phyloP scores from a whole-genome alignment of 2,329 filamentous ascomycete genomes.

The Colletotrichum cereale region DNA sequence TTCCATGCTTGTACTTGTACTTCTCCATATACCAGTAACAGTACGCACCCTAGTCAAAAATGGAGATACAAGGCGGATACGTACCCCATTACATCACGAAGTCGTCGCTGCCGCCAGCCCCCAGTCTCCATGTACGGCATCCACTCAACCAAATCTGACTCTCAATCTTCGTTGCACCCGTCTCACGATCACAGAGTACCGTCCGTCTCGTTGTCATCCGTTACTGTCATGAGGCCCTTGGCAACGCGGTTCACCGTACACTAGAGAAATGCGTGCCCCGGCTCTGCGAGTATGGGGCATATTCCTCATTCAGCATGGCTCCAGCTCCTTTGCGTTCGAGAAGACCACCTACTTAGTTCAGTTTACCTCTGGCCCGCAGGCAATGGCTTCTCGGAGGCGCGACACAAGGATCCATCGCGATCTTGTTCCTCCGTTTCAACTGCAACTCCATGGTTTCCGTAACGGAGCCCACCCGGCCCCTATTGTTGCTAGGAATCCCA shows the following conservation, averaged over 20 bases:
- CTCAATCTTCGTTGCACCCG: conserved; percentile 7
- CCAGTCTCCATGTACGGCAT: neutral
- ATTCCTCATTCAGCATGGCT: neutral
- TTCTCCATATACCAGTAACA: no score
- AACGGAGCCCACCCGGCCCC: conserved; percentile 15
- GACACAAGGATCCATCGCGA: conserved; percentile 7
- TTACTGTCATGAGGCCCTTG: neutral
- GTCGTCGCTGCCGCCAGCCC: conserved; percentile 1
- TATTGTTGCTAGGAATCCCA: conserved; percentile 22
- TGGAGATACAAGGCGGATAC: conserved; percentile 5
- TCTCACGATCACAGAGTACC: neutral
- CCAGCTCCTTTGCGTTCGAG: neutral
- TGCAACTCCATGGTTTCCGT: conserved; percentile 17
- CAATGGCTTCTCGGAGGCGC: neutral
- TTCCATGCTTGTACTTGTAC: neutral
- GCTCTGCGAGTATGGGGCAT: neutral
- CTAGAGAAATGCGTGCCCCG: neutral
- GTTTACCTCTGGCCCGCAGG: neutral
- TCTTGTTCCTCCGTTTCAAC: conserved; percentile 32
- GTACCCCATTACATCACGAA: conserved; percentile 30
- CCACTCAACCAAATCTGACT: conserved; percentile 14
- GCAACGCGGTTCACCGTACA: neutral
- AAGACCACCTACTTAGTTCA: neutral
- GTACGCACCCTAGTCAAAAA: conserved; percentile 2
- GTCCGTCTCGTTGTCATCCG: neutral